A percentile compares a stretch with the other conserved stretches of the same genome.
phyloP scores from a whole-genome alignment of 1,284 basidiomycete species.

The Ustilago shanxiensis region DNA sequence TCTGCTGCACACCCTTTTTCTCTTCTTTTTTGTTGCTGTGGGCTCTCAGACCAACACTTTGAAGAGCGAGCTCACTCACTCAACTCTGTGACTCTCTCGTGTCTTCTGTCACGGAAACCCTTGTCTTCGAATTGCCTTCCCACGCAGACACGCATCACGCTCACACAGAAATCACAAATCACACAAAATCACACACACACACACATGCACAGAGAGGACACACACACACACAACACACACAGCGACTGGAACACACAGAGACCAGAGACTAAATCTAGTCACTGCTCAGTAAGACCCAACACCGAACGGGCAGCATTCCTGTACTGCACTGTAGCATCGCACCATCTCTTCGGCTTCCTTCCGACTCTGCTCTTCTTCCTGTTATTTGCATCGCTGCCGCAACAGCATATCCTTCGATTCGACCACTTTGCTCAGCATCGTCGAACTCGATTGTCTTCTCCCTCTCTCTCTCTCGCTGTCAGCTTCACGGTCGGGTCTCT shows the following conservation, averaged over 20 bases:
- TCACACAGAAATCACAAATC: background rate
- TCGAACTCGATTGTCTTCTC: background rate
- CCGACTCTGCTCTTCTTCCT: constrained; percentile 8
- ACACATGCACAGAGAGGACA: too few species aligned
- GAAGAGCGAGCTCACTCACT: too few species aligned
- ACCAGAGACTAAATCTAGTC: too few species aligned
- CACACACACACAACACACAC: too few species aligned
- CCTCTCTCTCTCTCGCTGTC: background rate
- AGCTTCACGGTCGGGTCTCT: constrained; percentile 1
- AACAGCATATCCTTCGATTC: too few species aligned
- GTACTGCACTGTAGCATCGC: too few species aligned
- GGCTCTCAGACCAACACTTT: constrained; percentile 2
- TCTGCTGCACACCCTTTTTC: background rate
- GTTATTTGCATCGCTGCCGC: background rate
- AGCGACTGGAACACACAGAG: background rate
- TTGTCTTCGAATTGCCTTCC: background rate
- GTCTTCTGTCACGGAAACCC: background rate
- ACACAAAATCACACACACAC: background rate
- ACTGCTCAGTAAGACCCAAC: background rate
- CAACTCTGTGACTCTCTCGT: too few species aligned
- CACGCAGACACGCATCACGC: background rate
- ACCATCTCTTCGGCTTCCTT: background rate
- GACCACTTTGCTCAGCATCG: background rate
- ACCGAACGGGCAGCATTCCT: background rate
- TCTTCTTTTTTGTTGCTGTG: too few species aligned